phyloP scores from a whole-genome alignment of 352 stramenopile genomes.

The Hyaloperonospora arabidopsidis region DNA sequence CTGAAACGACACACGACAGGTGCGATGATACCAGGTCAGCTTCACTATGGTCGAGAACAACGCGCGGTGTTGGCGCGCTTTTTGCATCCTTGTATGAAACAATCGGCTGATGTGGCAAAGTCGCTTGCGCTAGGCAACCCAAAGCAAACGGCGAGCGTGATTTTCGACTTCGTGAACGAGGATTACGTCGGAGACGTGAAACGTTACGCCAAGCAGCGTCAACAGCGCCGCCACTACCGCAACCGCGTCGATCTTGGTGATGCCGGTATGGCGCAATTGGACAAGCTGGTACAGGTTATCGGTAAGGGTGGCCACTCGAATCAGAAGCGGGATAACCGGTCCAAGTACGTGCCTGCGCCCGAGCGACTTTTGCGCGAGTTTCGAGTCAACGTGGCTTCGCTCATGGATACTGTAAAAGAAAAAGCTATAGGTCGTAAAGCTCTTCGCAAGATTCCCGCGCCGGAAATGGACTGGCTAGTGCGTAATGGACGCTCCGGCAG shows the following conservation, averaged over 20 bases:
- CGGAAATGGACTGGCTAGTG: conserved; percentile 54
- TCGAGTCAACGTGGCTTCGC: conserved; percentile 45
- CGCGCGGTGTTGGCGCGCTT: conserved; percentile 38
- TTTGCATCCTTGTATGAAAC: conserved; percentile 40
- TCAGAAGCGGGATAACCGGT: conserved; percentile 53
- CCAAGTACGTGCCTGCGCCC: conserved; percentile 63
- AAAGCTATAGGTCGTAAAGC: conserved; percentile 61
- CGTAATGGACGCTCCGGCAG: conserved; percentile 32
- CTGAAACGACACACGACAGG: conserved; percentile 20
- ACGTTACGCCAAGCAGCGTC: conserved; percentile 47
- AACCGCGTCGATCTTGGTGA: conserved; percentile 69
- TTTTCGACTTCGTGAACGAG: conserved; percentile 66
- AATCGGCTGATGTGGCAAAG: conserved; percentile 29
- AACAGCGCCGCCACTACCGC: conserved; percentile 42
- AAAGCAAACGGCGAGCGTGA: conserved; percentile 24
- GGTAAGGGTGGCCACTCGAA: conserved; percentile 63
- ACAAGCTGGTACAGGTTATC: conserved; percentile 59
- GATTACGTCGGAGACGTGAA: conserved; percentile 57
- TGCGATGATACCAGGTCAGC: conserved; percentile 15
- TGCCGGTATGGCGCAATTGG: conserved; percentile 60
- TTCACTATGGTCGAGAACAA: conserved; percentile 28
- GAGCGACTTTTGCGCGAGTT: conserved; percentile 69
- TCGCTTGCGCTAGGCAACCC: conserved; percentile 26
- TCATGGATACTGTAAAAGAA: conserved; percentile 65
- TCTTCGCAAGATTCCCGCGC: conserved; percentile 57